These are phyloP conservation scores for Obba rivulosa DNA, from an alignment of 768 basidiomycete species.

Conservation along the genomic window DNA sequence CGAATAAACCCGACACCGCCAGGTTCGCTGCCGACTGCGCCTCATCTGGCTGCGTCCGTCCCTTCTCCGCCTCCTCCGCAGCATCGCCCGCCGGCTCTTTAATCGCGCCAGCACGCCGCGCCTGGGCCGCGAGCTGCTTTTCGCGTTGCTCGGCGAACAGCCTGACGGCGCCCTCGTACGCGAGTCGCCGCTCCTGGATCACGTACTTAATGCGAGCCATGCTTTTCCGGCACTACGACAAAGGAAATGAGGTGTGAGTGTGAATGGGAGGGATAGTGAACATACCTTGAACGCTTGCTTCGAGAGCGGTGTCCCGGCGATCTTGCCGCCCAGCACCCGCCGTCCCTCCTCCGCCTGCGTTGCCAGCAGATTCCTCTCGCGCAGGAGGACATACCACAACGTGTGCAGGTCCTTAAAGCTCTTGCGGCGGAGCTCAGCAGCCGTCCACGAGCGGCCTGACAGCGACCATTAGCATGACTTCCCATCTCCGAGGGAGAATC, in stretches of 20 bases:
- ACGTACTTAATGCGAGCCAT: constrained; percentile 97
- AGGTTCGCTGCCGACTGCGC: constrained; percentile 8
- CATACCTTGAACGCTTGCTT: constrained; percentile 12
- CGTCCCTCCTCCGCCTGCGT: constrained; percentile 80
- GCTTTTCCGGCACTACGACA: constrained; percentile 74
- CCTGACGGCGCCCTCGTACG: constrained; percentile 63
- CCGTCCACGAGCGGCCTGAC: constrained; percentile 77
- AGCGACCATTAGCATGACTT: constrained; percentile 20
- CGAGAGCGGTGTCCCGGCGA: neutral
- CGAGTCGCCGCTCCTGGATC: constrained; percentile 83
- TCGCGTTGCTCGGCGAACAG: constrained; percentile 18
- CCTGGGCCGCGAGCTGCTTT: constrained; percentile 2
- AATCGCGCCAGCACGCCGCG: constrained; percentile 5
- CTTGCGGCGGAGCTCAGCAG: constrained; percentile 83
- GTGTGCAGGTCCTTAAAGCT: constrained; percentile 91
- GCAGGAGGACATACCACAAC: constrained; percentile 86
- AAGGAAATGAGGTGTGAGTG: neutral
- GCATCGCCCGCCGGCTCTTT: constrained; percentile 9
- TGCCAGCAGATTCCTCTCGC: constrained; percentile 87
- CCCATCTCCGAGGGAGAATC: neutral
- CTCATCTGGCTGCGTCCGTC: constrained; percentile 6
- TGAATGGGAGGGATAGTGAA: neutral
- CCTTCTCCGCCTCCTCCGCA: constrained; percentile 5
- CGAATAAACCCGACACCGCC: constrained; percentile 18
- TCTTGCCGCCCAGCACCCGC: constrained; percentile 31